Evolutionary conservation across 768 basidiomycete genomes (phyloP).

Genomic region (Boletus vinaceobasis): DNA sequence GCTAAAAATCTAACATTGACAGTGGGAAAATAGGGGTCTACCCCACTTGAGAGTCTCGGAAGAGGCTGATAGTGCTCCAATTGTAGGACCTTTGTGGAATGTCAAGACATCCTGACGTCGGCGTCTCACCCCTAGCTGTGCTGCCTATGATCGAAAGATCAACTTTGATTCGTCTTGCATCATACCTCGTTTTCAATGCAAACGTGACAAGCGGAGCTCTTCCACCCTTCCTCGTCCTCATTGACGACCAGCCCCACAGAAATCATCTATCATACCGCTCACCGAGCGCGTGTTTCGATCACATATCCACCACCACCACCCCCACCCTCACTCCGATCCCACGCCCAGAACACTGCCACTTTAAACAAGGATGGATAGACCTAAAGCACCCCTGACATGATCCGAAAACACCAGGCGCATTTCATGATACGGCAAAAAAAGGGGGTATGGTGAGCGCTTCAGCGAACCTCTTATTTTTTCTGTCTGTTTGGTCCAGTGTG

Average conservation of each 20-base stretch:
- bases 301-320: not conserved
- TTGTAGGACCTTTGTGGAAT: not conserved
- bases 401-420: not conserved
- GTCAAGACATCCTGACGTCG: not conserved
- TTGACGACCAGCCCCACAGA: not conserved
- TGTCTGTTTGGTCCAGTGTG: not conserved
- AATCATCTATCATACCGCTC: not conserved
- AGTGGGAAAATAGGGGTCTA: not conserved
- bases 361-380: not conserved
- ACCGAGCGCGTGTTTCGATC: not conserved
- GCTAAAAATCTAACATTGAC: not conserved
- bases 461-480: not conserved
- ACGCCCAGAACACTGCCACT: not conserved
- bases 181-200: not conserved
- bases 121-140: not conserved
- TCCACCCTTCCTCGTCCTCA: not conserved
- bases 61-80: not conserved
- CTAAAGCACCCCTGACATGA: not conserved
- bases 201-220: not conserved
- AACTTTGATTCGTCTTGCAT: not conserved
- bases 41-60: not conserved
- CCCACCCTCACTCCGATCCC: not conserved
- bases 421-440: not conserved
- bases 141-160: not conserved
- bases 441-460: not conserved